phyloP scores from a whole-genome alignment of 1,284 basidiomycete species.

The Coniophora puteana region DNA sequence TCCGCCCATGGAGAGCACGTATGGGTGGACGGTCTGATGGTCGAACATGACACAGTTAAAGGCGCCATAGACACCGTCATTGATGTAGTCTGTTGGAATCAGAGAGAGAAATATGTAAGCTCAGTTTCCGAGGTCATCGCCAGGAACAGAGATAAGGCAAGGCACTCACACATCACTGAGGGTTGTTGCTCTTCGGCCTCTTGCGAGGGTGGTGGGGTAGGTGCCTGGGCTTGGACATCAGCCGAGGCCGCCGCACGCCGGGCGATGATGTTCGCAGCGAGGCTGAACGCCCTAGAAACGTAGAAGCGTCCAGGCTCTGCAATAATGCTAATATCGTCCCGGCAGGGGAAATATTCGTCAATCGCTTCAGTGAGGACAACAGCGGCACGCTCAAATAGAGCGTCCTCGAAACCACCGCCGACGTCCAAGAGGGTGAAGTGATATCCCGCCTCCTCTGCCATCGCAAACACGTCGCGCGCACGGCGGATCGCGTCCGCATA shows the following conservation, averaged over 20 bases:
- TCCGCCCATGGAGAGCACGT: constrained; percentile 63
- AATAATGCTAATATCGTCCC: constrained; percentile 77
- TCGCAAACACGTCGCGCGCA: constrained; percentile 83
- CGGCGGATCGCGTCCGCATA: constrained; percentile 90
- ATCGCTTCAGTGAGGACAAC: constrained; percentile 71
- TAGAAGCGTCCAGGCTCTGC: constrained; percentile 97
- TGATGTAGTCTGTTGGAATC: constrained; percentile 80
- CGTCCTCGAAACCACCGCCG: constrained; percentile 94
- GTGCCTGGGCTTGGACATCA: constrained; percentile 29
- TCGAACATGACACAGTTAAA: constrained; percentile 98
- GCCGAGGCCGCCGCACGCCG: constrained; percentile 75
- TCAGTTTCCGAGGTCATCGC: not conserved
- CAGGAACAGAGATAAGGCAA: constrained; percentile 12
- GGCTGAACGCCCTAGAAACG: constrained; percentile 89
- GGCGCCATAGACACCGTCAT: constrained; percentile 96
- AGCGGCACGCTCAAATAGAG: constrained; percentile 83
- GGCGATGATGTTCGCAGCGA: constrained; percentile 94
- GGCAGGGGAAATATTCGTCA: constrained; percentile 83
- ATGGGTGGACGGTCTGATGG: constrained; percentile 84
- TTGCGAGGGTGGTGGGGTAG: constrained; percentile 32
- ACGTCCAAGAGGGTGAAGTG: constrained; percentile 85
- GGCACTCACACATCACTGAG: constrained; percentile 76
- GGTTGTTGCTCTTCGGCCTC: too few relatives aligned
- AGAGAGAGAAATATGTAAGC: constrained; percentile 9
- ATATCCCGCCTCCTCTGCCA: constrained; percentile 83